Evolutionary conservation across 2,329 filamentous ascomycete species (phyloP), one percentile per base, ranked within the genome.

Genomic region (Pseudomassariella vexata): DNA sequence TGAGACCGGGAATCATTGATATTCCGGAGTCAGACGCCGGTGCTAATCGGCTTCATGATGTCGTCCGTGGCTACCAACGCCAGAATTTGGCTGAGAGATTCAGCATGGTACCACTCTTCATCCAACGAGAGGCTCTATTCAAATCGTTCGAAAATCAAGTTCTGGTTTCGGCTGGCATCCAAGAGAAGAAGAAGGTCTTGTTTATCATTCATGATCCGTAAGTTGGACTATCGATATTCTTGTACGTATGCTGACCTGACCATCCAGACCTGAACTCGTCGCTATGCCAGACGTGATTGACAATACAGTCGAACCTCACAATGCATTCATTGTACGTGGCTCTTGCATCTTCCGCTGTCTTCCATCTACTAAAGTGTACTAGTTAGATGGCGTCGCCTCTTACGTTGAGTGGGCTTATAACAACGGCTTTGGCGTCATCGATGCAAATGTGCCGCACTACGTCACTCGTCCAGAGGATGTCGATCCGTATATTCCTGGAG

Each of bases 201-300:
- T 65, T 98, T 9, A 82, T 96, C 28, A 82, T 98, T 35, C 92
- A 98, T 55, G 90, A 95, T 50, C 86, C 90, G 70, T 87, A 60
- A 68, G 82, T 68, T 18, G 11, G 16, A 10, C 17, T 19, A 10
- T 34, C 24, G n/a, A 35, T 21, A 41, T 27, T 37, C 24, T 18
- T 15, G n/a, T 23, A 4, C 10, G 19, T 19, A n/a, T n/a, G n/a
- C 19, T 36, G 44, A 49, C 47, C 39, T 20, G 19, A 33, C 17
- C 7, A 7, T 16, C 4, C 39, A 82, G 82, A n/a, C 83, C 84
- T 5, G 79, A 85, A 45, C 56, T 89, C 9, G 64, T 82, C 40
- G 82, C 75, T 6, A 71, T 82, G 40, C 72, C 79, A 9, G 74
- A 87, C 54, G 67, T 72, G 1, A 58, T 81, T n/a, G 83, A 85